phyloP scores from a whole-genome alignment of 202 grass and related monocot species.

The Setaria viridis region DNA sequence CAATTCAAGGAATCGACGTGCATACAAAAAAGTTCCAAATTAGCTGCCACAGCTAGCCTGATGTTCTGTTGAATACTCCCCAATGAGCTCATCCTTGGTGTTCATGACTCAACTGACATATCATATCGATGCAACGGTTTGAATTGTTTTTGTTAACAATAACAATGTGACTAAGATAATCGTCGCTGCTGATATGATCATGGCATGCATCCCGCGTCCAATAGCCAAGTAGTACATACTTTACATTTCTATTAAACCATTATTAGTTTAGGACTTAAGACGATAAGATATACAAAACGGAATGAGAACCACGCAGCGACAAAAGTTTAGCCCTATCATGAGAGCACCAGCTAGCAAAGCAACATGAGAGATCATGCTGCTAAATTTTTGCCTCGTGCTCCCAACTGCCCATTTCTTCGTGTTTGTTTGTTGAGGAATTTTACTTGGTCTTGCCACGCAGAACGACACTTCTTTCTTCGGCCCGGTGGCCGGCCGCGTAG shows the following conservation, averaged over 20 bases:
- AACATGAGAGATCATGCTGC: neutral
- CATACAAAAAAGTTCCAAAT: too few relatives aligned
- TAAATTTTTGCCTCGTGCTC: neutral
- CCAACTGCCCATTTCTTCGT: neutral
- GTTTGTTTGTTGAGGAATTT: neutral
- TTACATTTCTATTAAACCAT: neutral
- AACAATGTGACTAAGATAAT: too few relatives aligned
- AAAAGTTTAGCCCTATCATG: neutral
- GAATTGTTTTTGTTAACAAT: too few relatives aligned
- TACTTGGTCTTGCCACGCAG: constrained; percentile 26
- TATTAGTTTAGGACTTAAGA: neutral
- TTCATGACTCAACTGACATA: too few relatives aligned
- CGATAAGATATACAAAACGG: neutral
- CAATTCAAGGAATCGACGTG: too few relatives aligned
- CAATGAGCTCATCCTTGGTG: too few relatives aligned
- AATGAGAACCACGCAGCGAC: neutral
- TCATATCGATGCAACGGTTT: too few relatives aligned
- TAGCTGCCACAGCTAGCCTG: too few relatives aligned
- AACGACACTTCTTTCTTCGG: constrained; percentile 63
- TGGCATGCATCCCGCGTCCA: neutral
- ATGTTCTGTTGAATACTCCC: too few relatives aligned
- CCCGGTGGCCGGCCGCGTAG: constrained; percentile 64
- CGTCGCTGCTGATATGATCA: neutral
- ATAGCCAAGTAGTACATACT: neutral
- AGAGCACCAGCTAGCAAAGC: neutral